Evolutionary conservation across 768 basidiomycete species (phyloP).

Genomic region (Hericium rajendrae): DNA sequence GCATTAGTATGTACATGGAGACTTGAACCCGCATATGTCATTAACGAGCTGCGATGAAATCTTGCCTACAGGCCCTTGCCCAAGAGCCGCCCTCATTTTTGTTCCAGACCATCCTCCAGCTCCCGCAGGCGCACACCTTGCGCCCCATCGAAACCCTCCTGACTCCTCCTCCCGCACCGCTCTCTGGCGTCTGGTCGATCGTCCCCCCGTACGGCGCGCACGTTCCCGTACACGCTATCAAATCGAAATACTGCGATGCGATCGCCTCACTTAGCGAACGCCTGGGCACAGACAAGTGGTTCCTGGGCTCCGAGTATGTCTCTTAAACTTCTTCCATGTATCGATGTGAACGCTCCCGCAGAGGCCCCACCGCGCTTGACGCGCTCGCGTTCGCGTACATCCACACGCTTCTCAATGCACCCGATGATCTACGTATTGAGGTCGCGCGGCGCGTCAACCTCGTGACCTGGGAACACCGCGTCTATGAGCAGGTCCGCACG

Average conservation of each 20-base stretch:
- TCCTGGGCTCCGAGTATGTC: slow-evolving; percentile 62
- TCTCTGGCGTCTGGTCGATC: slow-evolving; percentile 57
- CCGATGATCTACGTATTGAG: slow-evolving; percentile 43
- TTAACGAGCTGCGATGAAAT: too few species aligned
- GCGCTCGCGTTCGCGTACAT: slow-evolving; percentile 79
- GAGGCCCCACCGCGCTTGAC: slow-evolving; percentile 70
- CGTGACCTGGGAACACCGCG: slow-evolving; percentile 68
- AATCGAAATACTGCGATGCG: slow-evolving; percentile 59
- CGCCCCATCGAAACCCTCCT: slow-evolving; percentile 39
- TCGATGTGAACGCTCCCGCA: slow-evolving; percentile 20
- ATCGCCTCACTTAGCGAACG: slow-evolving; percentile 66
- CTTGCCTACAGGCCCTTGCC: slow-evolving; percentile 32
- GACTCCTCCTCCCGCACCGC: slow-evolving; percentile 57
- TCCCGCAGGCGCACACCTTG: slow-evolving; percentile 23
- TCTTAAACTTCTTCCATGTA: neutral
- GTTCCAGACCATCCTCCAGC: slow-evolving; percentile 28
- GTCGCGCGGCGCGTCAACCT: slow-evolving; percentile 68
- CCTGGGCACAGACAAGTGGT: slow-evolving; percentile 71
- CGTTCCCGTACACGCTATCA: slow-evolving; percentile 39
- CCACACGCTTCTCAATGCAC: slow-evolving; percentile 47
- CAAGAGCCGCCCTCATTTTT: slow-evolving; percentile 37
- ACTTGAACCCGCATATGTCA: too few species aligned
- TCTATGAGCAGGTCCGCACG: slow-evolving; percentile 46
- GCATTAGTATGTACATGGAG: slow-evolving; percentile 40
- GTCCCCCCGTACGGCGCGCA: slow-evolving; percentile 53